A percentile compares a stretch with the other conserved stretches of the same genome.
Evolutionary conservation across 2,329 filamentous ascomycete genomes (phyloP).

Genomic region (Rhynchosporium secalis): DNA sequence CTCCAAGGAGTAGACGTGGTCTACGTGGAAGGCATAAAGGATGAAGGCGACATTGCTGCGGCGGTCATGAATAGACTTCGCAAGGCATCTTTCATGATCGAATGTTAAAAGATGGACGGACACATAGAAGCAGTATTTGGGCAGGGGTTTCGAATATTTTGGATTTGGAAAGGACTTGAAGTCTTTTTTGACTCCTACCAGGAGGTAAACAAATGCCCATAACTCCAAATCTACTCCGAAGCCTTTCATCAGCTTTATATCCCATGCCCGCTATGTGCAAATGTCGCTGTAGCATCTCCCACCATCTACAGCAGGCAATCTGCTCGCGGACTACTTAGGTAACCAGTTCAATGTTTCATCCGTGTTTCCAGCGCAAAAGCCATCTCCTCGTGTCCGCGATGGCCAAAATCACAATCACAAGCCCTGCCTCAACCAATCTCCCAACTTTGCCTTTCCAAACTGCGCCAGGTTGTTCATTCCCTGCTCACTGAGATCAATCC

Average conservation of each 20-base stretch:
- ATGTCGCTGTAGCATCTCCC: slow-evolving; percentile 21
- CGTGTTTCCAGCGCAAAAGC: not conserved
- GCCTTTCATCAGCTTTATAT: slow-evolving; percentile 17
- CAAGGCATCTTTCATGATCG: slow-evolving; percentile 65
- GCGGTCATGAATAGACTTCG: slow-evolving; percentile 83
- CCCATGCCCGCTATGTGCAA: slow-evolving; percentile 13
- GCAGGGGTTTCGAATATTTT: too few relatives aligned
- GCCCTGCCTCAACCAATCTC: slow-evolving; percentile 86
- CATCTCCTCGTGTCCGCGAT: too few relatives aligned
- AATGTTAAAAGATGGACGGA: slow-evolving; percentile 23
- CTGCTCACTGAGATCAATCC: slow-evolving; percentile 93
- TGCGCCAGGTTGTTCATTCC: slow-evolving; percentile 92
- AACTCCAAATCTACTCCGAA: slow-evolving; percentile 29
- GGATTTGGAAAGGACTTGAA: not conserved
- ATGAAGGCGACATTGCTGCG: slow-evolving; percentile 78
- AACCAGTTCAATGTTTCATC: not conserved
- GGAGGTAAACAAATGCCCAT: slow-evolving; percentile 16
- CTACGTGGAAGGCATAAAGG: slow-evolving; percentile 84
- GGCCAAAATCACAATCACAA: slow-evolving; percentile 48
- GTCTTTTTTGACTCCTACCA: slow-evolving; percentile 13
- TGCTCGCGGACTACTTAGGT: not conserved
- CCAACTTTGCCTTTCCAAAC: slow-evolving; percentile 87
- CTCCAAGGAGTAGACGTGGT: slow-evolving; percentile 77
- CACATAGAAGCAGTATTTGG: not conserved
- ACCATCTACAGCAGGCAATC: not conserved